Conservation (phyloP, 768 basidiomycete genomes). For the Hebeloma cylindrosporum region DNA sequence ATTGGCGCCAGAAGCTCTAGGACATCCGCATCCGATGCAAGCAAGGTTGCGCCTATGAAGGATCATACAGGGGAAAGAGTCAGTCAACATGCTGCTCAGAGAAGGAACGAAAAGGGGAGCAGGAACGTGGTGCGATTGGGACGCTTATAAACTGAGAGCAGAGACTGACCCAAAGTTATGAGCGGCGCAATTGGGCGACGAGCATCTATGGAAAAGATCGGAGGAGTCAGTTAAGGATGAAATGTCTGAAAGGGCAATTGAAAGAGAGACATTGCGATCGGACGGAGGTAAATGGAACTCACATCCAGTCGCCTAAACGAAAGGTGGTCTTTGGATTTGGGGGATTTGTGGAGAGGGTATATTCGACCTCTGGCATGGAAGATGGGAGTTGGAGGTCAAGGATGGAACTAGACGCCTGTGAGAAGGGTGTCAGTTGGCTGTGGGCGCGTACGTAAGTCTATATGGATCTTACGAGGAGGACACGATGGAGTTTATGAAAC, state of each 20-base stretch:
- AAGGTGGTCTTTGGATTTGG: constrained; percentile 69
- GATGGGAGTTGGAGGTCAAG: constrained; percentile 25
- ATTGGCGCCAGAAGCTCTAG: constrained; percentile 27
- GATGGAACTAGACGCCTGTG: constrained; percentile 22
- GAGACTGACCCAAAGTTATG: constrained; percentile 82
- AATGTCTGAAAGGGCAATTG: constrained; percentile 13
- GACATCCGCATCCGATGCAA: constrained; percentile 77
- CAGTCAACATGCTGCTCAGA: constrained; percentile 38
- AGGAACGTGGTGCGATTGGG: constrained; percentile 8
- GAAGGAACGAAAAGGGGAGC: constrained; percentile 10
- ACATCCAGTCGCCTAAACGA: constrained; percentile 78
- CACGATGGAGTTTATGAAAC: constrained; percentile 51
- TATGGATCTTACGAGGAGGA: constrained; percentile 24
- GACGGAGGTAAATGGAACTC: constrained; percentile 34
- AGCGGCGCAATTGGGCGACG: constrained; percentile 66
- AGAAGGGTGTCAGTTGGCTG: constrained; percentile 9
- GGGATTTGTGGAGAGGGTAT: constrained; percentile 66
- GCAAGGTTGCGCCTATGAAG: constrained; percentile 68
- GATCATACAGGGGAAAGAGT: constrained; percentile 49
- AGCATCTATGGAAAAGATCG: constrained; percentile 46
- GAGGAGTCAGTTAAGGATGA: constrained; percentile 17
- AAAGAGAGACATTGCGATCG: constrained; percentile 15
- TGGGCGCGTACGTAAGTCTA: constrained; percentile 10
- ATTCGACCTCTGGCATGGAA: constrained; percentile 34
- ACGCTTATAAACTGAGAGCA: constrained; percentile 16